Percentiles rank a stretch among this genome's conserved stretches.
These are phyloP conservation scores for Bipolaris cookei DNA, from an alignment of 2,329 filamentous ascomycete genomes.

Conservation along the genomic window DNA sequence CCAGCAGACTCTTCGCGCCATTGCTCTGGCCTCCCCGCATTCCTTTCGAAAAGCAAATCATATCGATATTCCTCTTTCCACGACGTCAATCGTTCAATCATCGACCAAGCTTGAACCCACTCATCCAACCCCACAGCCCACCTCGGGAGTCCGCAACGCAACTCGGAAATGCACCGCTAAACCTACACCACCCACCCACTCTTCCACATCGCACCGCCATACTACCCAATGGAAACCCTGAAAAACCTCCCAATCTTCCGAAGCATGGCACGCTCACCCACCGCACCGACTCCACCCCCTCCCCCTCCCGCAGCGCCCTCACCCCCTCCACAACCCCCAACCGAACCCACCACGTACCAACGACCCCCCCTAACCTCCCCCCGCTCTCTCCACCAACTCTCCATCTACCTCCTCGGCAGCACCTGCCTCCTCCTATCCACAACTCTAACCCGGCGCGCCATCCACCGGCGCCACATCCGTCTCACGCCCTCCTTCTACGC, in stretches of 20 bases:
- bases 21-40: constrained; percentile 8
- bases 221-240: constrained; percentile 30
- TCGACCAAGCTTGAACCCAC: not conserved
- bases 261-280: constrained; percentile 31
- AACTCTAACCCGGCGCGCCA: constrained; percentile 67
- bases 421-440: constrained; percentile 76
- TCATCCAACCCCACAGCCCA: not conserved
- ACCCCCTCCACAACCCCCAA: constrained; percentile 22
- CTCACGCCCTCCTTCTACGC: constrained; percentile 75
- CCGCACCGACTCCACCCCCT: constrained; percentile 24
- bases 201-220: constrained; percentile 18
- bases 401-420: constrained; percentile 75
- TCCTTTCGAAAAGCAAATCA: not conserved
- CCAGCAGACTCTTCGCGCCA: constrained; percentile 9
- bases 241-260: constrained; percentile 29
- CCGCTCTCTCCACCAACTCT: constrained; percentile 66
- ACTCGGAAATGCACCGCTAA: constrained; percentile 31
- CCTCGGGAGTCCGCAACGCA: constrained; percentile 26
- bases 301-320: too few relatives aligned
- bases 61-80: not conserved
- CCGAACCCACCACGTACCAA: constrained; percentile 29
- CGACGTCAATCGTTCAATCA: constrained; percentile 2
- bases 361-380: constrained; percentile 50
- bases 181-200: constrained; percentile 16
- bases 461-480: constrained; percentile 67